phyloP scores from a whole-genome alignment of 2,329 filamentous ascomycete genomes.

The Mollisia scopiformis region DNA sequence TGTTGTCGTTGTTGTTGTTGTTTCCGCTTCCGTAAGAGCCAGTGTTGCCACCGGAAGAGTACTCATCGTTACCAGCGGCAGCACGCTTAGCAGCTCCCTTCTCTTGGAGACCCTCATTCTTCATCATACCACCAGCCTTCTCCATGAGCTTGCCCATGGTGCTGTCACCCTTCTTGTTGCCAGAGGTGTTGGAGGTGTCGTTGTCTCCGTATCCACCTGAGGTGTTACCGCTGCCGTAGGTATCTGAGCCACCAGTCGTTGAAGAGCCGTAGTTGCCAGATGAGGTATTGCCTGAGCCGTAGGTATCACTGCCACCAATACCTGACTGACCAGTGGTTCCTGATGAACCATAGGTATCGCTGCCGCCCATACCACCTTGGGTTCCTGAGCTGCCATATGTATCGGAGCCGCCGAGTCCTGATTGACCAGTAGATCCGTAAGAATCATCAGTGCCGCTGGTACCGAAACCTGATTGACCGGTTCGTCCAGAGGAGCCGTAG shows the following conservation, averaged over 20 bases:
- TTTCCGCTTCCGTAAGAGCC: constrained; percentile 14
- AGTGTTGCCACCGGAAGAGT: constrained; percentile 17
- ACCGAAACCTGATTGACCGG: not conserved
- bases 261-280: constrained; percentile 14
- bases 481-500: constrained; percentile 10
- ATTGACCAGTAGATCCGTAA: constrained; percentile 9
- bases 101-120: constrained; percentile 49
- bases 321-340: constrained; percentile 10
- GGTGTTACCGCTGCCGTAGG: constrained; percentile 27
- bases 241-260: constrained; percentile 15
- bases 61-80: constrained; percentile 36
- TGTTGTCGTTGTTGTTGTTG: constrained; percentile 11
- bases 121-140: constrained; percentile 55
- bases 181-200: constrained; percentile 20
- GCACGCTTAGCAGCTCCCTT: constrained; percentile 56
- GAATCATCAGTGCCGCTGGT: too few species aligned
- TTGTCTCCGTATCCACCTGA: constrained; percentile 27
- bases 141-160: constrained; percentile 60
- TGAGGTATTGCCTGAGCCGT: constrained; percentile 26
- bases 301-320: constrained; percentile 28
- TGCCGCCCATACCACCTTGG: too few species aligned
- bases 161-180: constrained; percentile 19
- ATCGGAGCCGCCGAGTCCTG: not conserved
- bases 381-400: constrained; percentile 1
- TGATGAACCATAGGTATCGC: constrained; percentile 23